Base-by-base conservation (phyloP, 2,329 filamentous ascomycete species). In the Penicillium sclerotigenum region DNA sequence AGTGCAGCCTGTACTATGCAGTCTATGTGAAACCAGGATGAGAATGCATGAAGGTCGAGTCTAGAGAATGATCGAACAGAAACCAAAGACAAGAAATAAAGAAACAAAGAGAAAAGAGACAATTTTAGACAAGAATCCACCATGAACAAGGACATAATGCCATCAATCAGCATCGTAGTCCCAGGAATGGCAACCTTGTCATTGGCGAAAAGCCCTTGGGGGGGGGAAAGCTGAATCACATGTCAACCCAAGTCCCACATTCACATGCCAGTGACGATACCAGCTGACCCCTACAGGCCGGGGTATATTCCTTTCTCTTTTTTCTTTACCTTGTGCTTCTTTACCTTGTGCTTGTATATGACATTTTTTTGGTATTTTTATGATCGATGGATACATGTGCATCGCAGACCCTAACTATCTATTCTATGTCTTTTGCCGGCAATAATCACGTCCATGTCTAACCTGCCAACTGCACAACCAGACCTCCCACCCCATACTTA, bases 401-500 rank as follows among this genome's bases (percentile, higher is more conserved):
- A 37, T 24, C 16, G 11, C 40, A 28, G 9, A 26, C 14, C 10
- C 16, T n/a, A 29, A 22, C 37, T 24, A 28, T n/a, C n/a, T 24
- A 33, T 33, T 33, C 40, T 55, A 55, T 41, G 28, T 43, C 40
- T 40, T 46, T 36, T 80, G 78, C 58, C 79, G 82, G 68, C 89
- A 93, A 80, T 84, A 92, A 57, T 89, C 84, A 62, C 90, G 81
- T 3, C 93, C 93, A 63, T 87, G 87, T n/a, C 74, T 74, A 24
- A 95, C 89, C 75, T 97, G 92, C 82, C 89, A 96, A 46, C 82
- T 80, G 73, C 94, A 99, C 24, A 97, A 75, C 71, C 83, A 82
- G 1, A 89, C 86, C 76, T 97, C 93, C 73, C 97, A 80, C 2
- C 79, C 80, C 81, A 97, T 93, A 38, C 91, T 87, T 10, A 96